Evolutionary conservation across 1,284 basidiomycete species (phyloP).

Genomic region (Leccinum proliferum): DNA sequence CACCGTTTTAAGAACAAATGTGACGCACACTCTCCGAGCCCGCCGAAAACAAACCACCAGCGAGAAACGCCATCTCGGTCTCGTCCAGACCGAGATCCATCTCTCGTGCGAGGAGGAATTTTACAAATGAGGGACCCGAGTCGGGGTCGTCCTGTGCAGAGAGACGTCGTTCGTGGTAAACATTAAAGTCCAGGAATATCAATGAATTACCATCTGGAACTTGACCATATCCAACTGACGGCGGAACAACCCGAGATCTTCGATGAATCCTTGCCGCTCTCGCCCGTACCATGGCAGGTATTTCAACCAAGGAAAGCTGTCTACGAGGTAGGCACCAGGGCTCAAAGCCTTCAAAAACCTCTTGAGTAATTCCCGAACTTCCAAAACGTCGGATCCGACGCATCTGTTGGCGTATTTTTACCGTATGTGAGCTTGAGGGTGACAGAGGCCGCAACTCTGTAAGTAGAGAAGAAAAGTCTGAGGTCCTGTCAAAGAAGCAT

Average conservation of each 20-base stretch:
- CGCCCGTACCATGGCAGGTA: conserved; percentile 11
- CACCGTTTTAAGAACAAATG: neutral
- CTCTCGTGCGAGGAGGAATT: conserved; percentile 8
- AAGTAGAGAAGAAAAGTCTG: neutral
- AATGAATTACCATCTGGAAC: conserved; percentile 6
- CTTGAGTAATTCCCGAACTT: neutral
- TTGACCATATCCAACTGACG: conserved; percentile 7
- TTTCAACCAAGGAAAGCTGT: conserved; percentile 10
- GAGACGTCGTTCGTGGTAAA: neutral
- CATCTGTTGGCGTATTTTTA: neutral
- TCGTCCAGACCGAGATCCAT: conserved; percentile 9
- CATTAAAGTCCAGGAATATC: neutral
- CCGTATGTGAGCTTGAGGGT: conserved; percentile 12
- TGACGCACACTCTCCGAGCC: conserved; percentile 6
- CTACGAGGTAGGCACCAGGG: conserved; percentile 11
- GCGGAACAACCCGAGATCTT: conserved; percentile 2
- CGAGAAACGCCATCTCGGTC: conserved; percentile 14
- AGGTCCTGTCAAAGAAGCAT: neutral
- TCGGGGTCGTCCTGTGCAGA: conserved; percentile 3
- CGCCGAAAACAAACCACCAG: conserved; percentile 7
- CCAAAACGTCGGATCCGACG: conserved; percentile 6
- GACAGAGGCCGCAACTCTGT: conserved; percentile 7
- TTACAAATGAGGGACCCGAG: conserved; percentile 10
- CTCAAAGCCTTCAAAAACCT: neutral
- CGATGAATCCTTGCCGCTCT: conserved; percentile 3